A percentile compares a stretch with the other conserved stretches of the same genome.
Evolutionary conservation across 306 rosid genomes (phyloP).

Genomic region (Castanea crenata): DNA sequence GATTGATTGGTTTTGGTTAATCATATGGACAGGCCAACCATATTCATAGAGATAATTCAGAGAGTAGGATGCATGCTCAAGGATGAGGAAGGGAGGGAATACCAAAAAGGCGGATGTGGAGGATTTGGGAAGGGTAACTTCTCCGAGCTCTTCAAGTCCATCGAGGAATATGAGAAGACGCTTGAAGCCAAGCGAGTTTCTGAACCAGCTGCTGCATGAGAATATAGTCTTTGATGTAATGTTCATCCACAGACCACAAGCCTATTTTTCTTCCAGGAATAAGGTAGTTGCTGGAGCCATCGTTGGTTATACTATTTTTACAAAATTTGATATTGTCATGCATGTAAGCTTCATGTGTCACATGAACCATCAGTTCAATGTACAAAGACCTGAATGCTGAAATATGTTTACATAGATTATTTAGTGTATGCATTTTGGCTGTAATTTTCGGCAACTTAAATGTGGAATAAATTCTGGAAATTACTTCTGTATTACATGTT

Average conservation of each 20-base stretch:
- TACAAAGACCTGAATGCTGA: no score
- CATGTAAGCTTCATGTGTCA: no score
- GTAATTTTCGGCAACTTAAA: no score
- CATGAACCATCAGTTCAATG: no score
- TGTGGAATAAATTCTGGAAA: no score
- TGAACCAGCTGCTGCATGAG: conserved; percentile 31
- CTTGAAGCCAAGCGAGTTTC: conserved; percentile 50
- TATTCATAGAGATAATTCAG: conserved; percentile 91
- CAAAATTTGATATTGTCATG: no score
- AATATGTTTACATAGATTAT: no score
- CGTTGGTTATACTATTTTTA: not conserved
- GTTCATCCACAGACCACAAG: not conserved
- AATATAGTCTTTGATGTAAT: not conserved
- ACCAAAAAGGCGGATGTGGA: conserved; percentile 93
- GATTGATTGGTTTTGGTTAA: not conserved
- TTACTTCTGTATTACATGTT: no score
- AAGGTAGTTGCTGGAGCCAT: conserved; percentile 21
- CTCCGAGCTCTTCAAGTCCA: conserved; percentile 94
- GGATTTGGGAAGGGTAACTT: conserved; percentile 98
- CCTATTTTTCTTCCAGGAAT: not conserved
- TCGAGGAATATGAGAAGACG: conserved; percentile 89
- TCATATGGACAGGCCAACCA: conserved; percentile 68
- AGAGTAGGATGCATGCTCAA: conserved; percentile 85
- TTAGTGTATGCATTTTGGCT: no score
- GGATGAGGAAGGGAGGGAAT: conserved; percentile 69